Base-by-base conservation (phyloP, 2,329 filamentous ascomycete genomes). In the Apiospora marii region DNA sequence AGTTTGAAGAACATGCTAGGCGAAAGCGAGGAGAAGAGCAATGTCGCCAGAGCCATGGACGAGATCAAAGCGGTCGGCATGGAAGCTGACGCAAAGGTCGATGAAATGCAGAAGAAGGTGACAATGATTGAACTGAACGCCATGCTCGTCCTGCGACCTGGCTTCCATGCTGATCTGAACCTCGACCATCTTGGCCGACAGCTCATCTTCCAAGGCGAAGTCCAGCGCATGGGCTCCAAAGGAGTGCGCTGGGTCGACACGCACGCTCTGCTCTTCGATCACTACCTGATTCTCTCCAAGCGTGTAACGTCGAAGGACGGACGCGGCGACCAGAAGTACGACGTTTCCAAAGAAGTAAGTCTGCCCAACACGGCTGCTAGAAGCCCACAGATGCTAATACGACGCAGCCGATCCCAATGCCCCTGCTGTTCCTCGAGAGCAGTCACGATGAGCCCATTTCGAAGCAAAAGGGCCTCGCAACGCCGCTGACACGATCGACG, bases 261-360 rank as follows among this genome's bases (percentile, higher is more conserved):
- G 0, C 95, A 98, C 80, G 95, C 94, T 2, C 89, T 99, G 67
- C 88, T 99, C 0, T 98, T 99, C 79, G 97, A 99, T 79, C 95
- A 99, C 83, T 99, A 98, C 81, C 88, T 99, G 49, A 95, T 99
- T 46, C 85, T 99, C 64, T 93, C 96, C 51, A 99, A 99, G 85
- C 88, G 94, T 10, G 87, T 92, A 4, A 86, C 88, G 14, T 86
- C 91, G 67, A 94, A 95, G 78, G 90, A 91, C 64, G 88, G 91
- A 64, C 90, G 89, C 68, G 89, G 89, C n/a, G 88, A 92, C 71
- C 96, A 93, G 83, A 94, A 94, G 77, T 99, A 96, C 77, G 96
- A 99, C 81, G 96, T 99, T 44, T 98, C 95, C 0, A 95, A 97
- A 82, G 88, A 97, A 83, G 92, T 93, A 83, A 83, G 88, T 78